A percentile compares a stretch with the other conserved stretches of the same genome.
These are phyloP conservation scores for Scutellaria barbata DNA, from an alignment of 257 asterid genomes.

Conservation along the genomic window DNA sequence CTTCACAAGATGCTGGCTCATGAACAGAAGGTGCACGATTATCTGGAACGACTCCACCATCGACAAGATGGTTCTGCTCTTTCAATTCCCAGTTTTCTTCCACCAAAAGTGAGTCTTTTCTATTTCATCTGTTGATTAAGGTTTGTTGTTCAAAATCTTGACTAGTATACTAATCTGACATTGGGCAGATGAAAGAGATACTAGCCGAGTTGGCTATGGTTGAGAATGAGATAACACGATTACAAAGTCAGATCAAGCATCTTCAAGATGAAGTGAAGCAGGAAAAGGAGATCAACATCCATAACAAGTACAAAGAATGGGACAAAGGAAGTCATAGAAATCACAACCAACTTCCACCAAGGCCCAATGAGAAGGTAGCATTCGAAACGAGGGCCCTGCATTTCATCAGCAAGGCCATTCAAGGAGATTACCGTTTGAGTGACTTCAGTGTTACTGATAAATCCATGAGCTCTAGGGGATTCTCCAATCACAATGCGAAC, in stretches of 20 bases:
- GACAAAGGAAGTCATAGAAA: conserved; percentile 28
- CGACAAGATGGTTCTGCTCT: conserved; percentile 53
- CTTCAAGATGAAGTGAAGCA: conserved; percentile 56
- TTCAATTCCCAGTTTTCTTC: conserved; percentile 67
- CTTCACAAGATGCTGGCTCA: conserved; percentile 75
- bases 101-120: conserved; percentile 59
- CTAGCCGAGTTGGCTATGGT: conserved; percentile 71
- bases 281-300: conserved; percentile 45
- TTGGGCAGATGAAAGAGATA: conserved; percentile 69
- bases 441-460: conserved; percentile 55
- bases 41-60: conserved; percentile 56
- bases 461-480: conserved; percentile 34
- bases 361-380: conserved; percentile 41
- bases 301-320: conserved; percentile 39
- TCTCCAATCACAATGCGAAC: conserved; percentile 46
- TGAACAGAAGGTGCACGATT: conserved; percentile 73
- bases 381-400: conserved; percentile 78
- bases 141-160: no score
- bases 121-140: background rate
- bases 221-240: conserved; percentile 67
- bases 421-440: conserved; percentile 67
- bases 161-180: background rate
- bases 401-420: conserved; percentile 86
- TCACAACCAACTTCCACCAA: conserved; percentile 43
- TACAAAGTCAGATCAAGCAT: conserved; percentile 69